Percentiles rank a stretch among this genome's conserved stretches.
Conservation (phyloP, 1,284 basidiomycete species). For the Cerrena zonata region DNA sequence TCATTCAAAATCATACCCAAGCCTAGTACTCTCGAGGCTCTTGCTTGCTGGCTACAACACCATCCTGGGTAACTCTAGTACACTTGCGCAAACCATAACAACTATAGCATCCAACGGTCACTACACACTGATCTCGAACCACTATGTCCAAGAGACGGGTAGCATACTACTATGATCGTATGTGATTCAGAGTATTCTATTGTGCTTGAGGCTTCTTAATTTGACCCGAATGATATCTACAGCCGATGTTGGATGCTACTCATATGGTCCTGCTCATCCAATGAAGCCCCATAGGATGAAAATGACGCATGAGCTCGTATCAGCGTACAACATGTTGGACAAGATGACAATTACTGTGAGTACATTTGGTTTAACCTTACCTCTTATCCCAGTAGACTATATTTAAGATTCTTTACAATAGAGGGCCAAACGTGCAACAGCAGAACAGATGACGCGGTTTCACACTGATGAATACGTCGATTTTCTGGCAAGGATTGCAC, state of each 20-base stretch:
- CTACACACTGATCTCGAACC: too few relatives aligned
- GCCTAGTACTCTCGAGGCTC: too few relatives aligned
- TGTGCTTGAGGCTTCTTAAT: not conserved
- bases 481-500: slow-evolving; percentile 82
- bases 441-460: slow-evolving; percentile 84
- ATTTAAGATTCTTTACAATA: slow-evolving; percentile 25
- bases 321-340: slow-evolving; percentile 84
- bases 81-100: too few relatives aligned
- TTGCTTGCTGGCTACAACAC: too few relatives aligned
- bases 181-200: too few relatives aligned
- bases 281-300: slow-evolving; percentile 95
- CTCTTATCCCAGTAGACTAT: not conserved
- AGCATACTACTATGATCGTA: slow-evolving; percentile 60
- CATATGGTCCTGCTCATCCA: slow-evolving; percentile 83
- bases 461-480: slow-evolving; percentile 98
- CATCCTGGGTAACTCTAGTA: too few relatives aligned
- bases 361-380: not conserved
- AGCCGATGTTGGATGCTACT: slow-evolving; percentile 79
- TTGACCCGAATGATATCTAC: slow-evolving; percentile 1
- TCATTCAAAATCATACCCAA: too few relatives aligned
- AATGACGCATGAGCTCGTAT: slow-evolving; percentile 88
- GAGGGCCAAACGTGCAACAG: slow-evolving; percentile 77
- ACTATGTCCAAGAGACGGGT: slow-evolving; percentile 54
- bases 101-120: too few relatives aligned
- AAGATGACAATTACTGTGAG: slow-evolving; percentile 87